A percentile compares a stretch with the other conserved stretches of the same genome.
Evolutionary conservation across 495 filamentous ascomycete genomes (phyloP).

Genomic region (Amniculicola lignicola): DNA sequence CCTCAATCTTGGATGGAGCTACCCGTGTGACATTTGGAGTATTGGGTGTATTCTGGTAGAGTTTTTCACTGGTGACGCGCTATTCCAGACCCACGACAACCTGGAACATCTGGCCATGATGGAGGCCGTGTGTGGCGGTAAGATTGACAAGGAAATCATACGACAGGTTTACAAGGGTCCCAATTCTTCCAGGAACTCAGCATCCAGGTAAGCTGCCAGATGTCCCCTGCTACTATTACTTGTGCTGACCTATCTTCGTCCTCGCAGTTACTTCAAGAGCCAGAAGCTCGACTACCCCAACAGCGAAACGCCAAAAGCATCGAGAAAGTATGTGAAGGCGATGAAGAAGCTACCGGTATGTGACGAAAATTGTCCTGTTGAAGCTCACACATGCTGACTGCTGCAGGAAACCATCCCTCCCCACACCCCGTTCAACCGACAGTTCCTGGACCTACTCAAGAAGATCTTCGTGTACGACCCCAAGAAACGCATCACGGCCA

Average conservation of each 20-base stretch:
- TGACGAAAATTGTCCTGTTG: constrained; percentile 9
- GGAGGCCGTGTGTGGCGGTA: constrained; percentile 77
- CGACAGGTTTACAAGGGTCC: constrained; percentile 65
- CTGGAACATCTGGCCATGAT: constrained; percentile 99
- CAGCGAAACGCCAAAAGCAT: constrained; percentile 79
- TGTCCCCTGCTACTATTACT: constrained; percentile 20
- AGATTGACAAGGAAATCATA: constrained; percentile 73
- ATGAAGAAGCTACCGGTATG: constrained; percentile 88
- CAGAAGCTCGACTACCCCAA: constrained; percentile 84
- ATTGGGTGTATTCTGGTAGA: constrained; percentile 99
- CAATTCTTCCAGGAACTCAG: constrained; percentile 66
- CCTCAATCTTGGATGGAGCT: constrained; percentile 93
- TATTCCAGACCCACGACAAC: constrained; percentile 98
- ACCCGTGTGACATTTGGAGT: constrained; percentile 98
- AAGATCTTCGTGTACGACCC: constrained; percentile 97
- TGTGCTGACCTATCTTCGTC: constrained; percentile 22
- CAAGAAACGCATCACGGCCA: constrained; percentile 81
- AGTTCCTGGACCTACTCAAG: constrained; percentile 82
- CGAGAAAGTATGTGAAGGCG: constrained; percentile 85
- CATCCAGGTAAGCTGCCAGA: constrained; percentile 66
- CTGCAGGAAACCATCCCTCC: constrained; percentile 83
- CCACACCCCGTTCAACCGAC: constrained; percentile 70
- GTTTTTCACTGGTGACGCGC: constrained; percentile 94
- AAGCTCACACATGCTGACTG: neutral
- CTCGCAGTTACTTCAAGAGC: constrained; percentile 76